Evolutionary conservation across 306 rosid species (phyloP), one percentile per base, ranked within the genome.

Genomic region (Glycine latifolia): DNA sequence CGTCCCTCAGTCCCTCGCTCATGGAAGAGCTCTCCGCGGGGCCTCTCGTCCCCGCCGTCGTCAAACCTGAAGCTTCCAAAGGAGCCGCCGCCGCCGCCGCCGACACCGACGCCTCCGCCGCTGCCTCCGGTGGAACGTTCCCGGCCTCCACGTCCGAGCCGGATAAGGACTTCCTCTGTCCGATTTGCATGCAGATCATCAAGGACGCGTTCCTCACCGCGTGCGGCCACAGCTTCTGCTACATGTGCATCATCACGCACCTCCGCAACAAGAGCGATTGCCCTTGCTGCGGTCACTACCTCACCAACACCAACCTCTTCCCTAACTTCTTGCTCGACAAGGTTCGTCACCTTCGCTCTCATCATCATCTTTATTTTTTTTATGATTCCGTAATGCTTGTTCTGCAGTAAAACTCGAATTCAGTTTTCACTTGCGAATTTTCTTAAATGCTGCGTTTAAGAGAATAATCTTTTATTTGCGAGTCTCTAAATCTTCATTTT

Each of bases 201-300:
- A 93, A 89, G 85, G 98, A 90, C 58, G 91, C 97, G 3, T 93
- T 95, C 82, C 97, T 95, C 55, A 95, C 98, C 0, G 84, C 91
- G 0, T 95, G 99, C 61, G 97, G 99, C 2, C 99, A 95, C 77
- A 93, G 97, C 87, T 95, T 95, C 87, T 95, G 99, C 86, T 95
- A 93, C 76, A 95, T 95, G 97, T 95, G 99, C 79, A 93, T 95
- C 87, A 86, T 77, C 79, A 95, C 97, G 73, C 99, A 95, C 90
- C 98, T 95, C 71, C 89, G 92, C 54, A 89, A 92, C 84, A 95
- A 95, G 94, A 91, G 86, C 60, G 98, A 95, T 82, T 95, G 97
- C 92, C 99, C 99, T 82, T 95, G 96, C 87, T 95, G 99, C 54
- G 86, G 91, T 15, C 91, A 85, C 26, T 91, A 85, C 87, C 98